phyloP scores from a whole-genome alignment of 495 filamentous ascomycete genomes.

The Aspergillus sclerotiicarbonarius region DNA sequence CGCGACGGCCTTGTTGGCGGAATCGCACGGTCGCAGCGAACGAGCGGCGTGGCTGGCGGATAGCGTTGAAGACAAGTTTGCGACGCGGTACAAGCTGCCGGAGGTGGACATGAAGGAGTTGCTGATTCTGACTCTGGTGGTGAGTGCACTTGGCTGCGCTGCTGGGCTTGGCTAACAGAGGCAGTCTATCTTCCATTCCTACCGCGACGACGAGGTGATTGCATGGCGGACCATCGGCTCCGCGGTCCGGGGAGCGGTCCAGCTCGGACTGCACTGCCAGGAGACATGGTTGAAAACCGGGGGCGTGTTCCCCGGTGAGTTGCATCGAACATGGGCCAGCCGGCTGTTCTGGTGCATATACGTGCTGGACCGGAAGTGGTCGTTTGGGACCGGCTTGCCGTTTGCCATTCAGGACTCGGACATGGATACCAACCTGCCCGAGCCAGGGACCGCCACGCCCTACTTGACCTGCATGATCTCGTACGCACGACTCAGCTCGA shows the following conservation, averaged over 20 bases:
- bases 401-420: slow-evolving; percentile 78
- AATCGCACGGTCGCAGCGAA: slow-evolving; percentile 73
- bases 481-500: slow-evolving; percentile 69
- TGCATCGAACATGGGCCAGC: slow-evolving; percentile 59
- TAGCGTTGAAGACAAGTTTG: slow-evolving; percentile 63
- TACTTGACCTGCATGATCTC: slow-evolving; percentile 55
- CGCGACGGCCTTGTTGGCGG: slow-evolving; percentile 66
- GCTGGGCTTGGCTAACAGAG: background rate
- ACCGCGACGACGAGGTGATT: slow-evolving; percentile 73
- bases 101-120: slow-evolving; percentile 66
- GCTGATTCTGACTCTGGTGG: slow-evolving; percentile 65
- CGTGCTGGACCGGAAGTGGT: slow-evolving; percentile 76
- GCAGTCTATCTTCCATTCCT: slow-evolving; percentile 78
- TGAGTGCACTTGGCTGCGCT: slow-evolving; percentile 33
- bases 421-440: slow-evolving; percentile 72
- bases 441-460: slow-evolving; percentile 49
- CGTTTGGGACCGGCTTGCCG: slow-evolving; percentile 75
- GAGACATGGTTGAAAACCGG: slow-evolving; percentile 64
- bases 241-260: slow-evolving; percentile 67
- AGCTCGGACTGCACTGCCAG: slow-evolving; percentile 73
- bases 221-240: slow-evolving; percentile 76
- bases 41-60: slow-evolving; percentile 68
- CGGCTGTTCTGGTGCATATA: slow-evolving; percentile 83
- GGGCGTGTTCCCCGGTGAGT: slow-evolving; percentile 52
- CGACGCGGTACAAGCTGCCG: slow-evolving; percentile 61